Evolutionary conservation across 2,329 filamentous ascomycete species (phyloP).

Genomic region (Colletotrichum agaves): DNA sequence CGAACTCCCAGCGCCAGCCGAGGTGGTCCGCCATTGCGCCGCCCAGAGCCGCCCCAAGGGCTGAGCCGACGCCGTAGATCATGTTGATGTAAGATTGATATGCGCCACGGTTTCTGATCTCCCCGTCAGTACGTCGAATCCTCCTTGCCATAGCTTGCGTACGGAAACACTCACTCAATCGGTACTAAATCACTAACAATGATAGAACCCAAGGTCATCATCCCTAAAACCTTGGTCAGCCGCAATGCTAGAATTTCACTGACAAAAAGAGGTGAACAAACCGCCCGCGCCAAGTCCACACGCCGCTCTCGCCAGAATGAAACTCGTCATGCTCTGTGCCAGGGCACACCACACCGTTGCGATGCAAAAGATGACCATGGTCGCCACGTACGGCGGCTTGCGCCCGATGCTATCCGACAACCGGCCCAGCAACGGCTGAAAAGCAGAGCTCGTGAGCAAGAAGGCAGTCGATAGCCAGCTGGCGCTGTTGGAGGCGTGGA

Average conservation of each 20-base stretch:
- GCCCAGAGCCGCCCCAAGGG: slow-evolving; percentile 74
- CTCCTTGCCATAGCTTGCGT: neutral
- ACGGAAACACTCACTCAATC: slow-evolving; percentile 65
- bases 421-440: slow-evolving; percentile 79
- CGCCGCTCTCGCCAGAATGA: slow-evolving; percentile 76
- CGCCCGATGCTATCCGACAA: slow-evolving; percentile 79
- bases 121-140: neutral
- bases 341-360: slow-evolving; percentile 77
- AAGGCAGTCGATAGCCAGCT: slow-evolving; percentile 87
- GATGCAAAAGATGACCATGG: slow-evolving; percentile 69
- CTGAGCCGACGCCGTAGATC: slow-evolving; percentile 67
- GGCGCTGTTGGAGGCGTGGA: slow-evolving; percentile 79
- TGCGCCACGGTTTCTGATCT: slow-evolving; percentile 63
- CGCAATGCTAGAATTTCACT: slow-evolving; percentile 48
- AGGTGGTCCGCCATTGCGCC: slow-evolving; percentile 76
- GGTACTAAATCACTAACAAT: slow-evolving; percentile 70
- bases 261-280: slow-evolving; percentile 71
- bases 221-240: neutral
- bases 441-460: slow-evolving; percentile 78
- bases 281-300: slow-evolving; percentile 81
- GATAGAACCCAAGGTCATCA: neutral
- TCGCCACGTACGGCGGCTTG: slow-evolving; percentile 72
- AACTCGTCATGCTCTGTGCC: slow-evolving; percentile 73
- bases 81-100: slow-evolving; percentile 80
- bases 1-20: slow-evolving; percentile 81